These are phyloP conservation scores for Malassezia caprae DNA, from an alignment of 1,284 basidiomycete species.

Conservation along the genomic window DNA sequence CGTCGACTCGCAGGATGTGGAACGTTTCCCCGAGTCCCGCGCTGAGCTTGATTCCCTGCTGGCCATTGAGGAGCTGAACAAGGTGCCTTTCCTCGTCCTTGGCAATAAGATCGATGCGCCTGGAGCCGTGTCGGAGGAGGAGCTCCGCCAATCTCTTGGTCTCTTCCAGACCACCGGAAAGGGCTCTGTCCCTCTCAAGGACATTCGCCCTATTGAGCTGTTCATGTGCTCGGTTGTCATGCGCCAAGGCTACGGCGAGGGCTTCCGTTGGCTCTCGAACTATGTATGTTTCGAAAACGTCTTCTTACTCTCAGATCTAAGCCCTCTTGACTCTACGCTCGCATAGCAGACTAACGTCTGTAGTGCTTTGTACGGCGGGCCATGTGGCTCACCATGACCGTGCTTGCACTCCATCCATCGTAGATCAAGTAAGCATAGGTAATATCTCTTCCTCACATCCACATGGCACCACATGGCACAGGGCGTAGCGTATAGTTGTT, in stretches of 20 bases:
- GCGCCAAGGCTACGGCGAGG: constrained; percentile 96
- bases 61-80: constrained; percentile 68
- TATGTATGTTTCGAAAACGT: constrained; percentile 56
- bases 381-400: too few relatives aligned
- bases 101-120: constrained; percentile 99
- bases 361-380: neutral
- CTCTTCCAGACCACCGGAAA: constrained; percentile 98
- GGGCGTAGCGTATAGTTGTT: constrained; percentile 3
- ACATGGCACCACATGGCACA: constrained; percentile 5
- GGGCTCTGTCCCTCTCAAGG: constrained; percentile 92
- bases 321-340: neutral
- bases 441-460: neutral
- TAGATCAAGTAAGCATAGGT: constrained; percentile 3
- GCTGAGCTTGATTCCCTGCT: constrained; percentile 91
- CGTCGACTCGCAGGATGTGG: constrained; percentile 90
- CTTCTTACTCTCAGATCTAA: neutral
- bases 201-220: constrained; percentile 95
- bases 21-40: constrained; percentile 90
- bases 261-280: constrained; percentile 98
- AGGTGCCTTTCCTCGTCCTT: constrained; percentile 95
- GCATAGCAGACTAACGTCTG: neutral
- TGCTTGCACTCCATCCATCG: neutral
- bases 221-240: constrained; percentile 99
- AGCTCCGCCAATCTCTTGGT: constrained; percentile 86
- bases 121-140: constrained; percentile 93